These are phyloP conservation scores for Pseudozyma hubeiensis DNA, from an alignment of 1,284 basidiomycete species.

Conservation along the genomic window DNA sequence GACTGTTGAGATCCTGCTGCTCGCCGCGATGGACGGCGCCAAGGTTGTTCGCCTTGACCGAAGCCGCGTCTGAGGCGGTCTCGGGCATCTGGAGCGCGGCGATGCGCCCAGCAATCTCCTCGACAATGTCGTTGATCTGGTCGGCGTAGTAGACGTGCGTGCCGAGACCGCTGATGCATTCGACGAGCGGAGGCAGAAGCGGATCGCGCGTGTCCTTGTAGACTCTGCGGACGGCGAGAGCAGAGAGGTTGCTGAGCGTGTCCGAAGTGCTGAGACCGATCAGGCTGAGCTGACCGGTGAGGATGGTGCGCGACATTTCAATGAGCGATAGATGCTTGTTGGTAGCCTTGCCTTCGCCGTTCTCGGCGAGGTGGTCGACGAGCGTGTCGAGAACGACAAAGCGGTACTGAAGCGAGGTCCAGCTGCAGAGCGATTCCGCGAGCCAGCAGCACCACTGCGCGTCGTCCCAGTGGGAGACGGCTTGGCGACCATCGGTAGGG, in stretches of 20 bases:
- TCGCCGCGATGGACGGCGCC: constrained; percentile 49
- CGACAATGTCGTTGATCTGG: constrained; percentile 91
- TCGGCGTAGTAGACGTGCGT: constrained; percentile 95
- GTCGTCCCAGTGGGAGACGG: constrained; percentile 76
- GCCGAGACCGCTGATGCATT: constrained; percentile 84
- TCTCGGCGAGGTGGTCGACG: constrained; percentile 81
- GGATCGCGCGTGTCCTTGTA: constrained; percentile 72
- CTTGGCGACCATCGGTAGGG: constrained; percentile 26
- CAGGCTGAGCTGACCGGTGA: constrained; percentile 83
- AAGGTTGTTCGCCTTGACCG: constrained; percentile 68
- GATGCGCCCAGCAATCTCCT: constrained; percentile 84
- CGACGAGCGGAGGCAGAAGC: constrained; percentile 79
- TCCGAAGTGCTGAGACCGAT: constrained; percentile 92
- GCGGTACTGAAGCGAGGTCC: constrained; percentile 91
- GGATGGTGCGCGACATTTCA: constrained; percentile 81
- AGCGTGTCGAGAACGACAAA: constrained; percentile 87
- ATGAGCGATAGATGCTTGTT: constrained; percentile 78
- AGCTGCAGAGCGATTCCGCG: constrained; percentile 79
- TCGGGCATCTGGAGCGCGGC: constrained; percentile 78
- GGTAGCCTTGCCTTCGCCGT: constrained; percentile 75
- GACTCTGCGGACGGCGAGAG: constrained; percentile 79
- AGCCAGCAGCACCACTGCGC: constrained; percentile 85
- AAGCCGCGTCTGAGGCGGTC: constrained; percentile 67
- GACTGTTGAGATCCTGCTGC: constrained; percentile 42
- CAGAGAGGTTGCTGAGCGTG: constrained; percentile 75